Percentiles rank a stretch among this genome's conserved stretches.
Evolutionary conservation across 1,139 yeast species (phyloP).

Genomic region (Sugiyamaella paludigena): DNA sequence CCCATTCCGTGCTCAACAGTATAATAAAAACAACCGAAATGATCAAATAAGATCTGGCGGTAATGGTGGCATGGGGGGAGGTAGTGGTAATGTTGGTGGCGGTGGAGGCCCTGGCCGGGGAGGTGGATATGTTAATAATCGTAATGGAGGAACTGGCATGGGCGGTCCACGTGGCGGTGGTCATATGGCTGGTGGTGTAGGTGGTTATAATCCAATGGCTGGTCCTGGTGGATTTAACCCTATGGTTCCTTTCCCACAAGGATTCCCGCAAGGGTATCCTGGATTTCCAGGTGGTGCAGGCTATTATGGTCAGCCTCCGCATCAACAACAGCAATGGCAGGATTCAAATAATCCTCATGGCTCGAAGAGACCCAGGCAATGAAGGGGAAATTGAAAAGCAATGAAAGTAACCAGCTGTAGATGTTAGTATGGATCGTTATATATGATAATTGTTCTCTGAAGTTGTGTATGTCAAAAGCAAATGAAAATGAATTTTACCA

Average conservation of each 20-base stretch:
- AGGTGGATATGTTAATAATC: neutral
- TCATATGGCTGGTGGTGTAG: constrained; percentile 2
- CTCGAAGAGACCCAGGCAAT: constrained; percentile 11
- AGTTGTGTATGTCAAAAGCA: neutral
- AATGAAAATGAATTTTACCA: neutral
- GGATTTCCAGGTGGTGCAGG: constrained; percentile 7
- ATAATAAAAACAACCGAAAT: neutral
- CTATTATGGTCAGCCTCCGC: constrained; percentile 4
- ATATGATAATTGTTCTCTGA: neutral
- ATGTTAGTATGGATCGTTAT: neutral
- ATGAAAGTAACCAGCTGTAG: neutral
- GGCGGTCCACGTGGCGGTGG: neutral
- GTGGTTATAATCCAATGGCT: constrained; percentile 2
- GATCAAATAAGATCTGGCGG: neutral
- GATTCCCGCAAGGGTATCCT: constrained; percentile 6
- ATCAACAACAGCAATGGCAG: constrained; percentile 12
- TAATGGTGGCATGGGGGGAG: neutral
- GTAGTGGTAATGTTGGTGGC: neutral
- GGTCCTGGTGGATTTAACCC: constrained; percentile 10
- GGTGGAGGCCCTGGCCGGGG: neutral
- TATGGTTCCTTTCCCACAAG: constrained; percentile 6
- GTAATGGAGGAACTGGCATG: neutral
- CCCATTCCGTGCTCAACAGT: constrained; percentile 3
- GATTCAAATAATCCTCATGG: constrained; percentile 14
- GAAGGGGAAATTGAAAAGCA: no score